These are phyloP conservation scores for Diaporthe australafricana DNA, from an alignment of 2,329 filamentous ascomycete genomes.

Conservation along the genomic window DNA sequence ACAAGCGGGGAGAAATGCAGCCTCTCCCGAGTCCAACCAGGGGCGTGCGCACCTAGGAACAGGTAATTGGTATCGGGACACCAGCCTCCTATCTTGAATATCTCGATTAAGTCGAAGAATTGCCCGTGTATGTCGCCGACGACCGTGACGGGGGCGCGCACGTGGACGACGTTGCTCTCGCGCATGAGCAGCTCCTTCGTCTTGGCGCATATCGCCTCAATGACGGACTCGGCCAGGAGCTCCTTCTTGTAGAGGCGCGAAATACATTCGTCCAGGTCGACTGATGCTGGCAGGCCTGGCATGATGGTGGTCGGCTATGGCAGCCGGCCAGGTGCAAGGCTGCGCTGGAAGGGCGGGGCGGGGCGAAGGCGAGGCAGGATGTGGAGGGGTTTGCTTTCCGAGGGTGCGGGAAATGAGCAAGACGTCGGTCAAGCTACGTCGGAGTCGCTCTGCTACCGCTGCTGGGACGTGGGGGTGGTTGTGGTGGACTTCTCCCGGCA, in stretches of 20 bases:
- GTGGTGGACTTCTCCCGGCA: slow-evolving; percentile 41
- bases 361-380: not conserved
- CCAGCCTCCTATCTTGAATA: slow-evolving; percentile 97
- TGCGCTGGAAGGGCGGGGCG: not conserved
- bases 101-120: slow-evolving; percentile 99
- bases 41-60: slow-evolving; percentile 78
- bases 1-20: slow-evolving; percentile 1
- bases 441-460: slow-evolving; percentile 28
- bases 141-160: slow-evolving; percentile 93
- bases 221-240: slow-evolving; percentile 92
- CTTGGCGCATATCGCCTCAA: slow-evolving; percentile 99
- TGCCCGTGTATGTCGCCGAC: slow-evolving; percentile 99
- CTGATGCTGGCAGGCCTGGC: slow-evolving; percentile 75
- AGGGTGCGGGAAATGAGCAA: not conserved
- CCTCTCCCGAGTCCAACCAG: not conserved
- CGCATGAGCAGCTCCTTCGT: slow-evolving; percentile 99
- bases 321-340: not conserved
- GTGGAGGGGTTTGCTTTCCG: not conserved
- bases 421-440: slow-evolving; percentile 17
- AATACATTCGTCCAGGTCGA: slow-evolving; percentile 99
- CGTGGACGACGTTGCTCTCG: slow-evolving; percentile 99
- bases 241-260: slow-evolving; percentile 96
- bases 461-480: slow-evolving; percentile 31
- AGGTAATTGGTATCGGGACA: slow-evolving; percentile 99
- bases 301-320: slow-evolving; percentile 38